A percentile compares a stretch with the other conserved stretches of the same genome.
Evolutionary conservation across 768 basidiomycete species (phyloP).

Genomic region (Tylopilus sp.): DNA sequence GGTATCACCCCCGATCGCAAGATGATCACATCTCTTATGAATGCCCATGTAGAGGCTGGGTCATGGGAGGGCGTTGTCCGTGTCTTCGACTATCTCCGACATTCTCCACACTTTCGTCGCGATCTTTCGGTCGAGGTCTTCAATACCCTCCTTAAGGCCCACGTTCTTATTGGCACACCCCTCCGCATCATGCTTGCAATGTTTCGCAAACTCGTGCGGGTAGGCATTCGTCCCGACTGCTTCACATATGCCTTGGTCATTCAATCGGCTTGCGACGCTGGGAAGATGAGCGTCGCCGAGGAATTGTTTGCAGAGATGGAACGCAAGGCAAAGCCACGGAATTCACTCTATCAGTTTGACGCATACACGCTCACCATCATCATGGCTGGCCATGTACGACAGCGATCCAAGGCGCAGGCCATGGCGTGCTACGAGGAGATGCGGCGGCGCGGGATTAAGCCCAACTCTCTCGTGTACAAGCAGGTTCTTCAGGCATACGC

Average conservation of each 20-base stretch:
- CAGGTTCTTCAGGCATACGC: conserved; percentile 64
- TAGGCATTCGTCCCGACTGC: conserved; percentile 53
- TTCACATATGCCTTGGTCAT: conserved; percentile 73
- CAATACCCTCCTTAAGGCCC: conserved; percentile 81
- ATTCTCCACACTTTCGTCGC: conserved; percentile 33
- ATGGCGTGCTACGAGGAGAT: conserved; percentile 72
- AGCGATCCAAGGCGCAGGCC: conserved; percentile 50
- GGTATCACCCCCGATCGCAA: conserved; percentile 59
- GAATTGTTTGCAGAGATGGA: conserved; percentile 72
- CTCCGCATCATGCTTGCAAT: conserved; percentile 57
- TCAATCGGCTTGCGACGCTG: conserved; percentile 76
- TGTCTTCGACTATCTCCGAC: conserved; percentile 59
- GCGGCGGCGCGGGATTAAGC: conserved; percentile 57
- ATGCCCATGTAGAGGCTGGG: conserved; percentile 77
- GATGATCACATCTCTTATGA: conserved; percentile 73
- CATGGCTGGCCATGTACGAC: conserved; percentile 67
- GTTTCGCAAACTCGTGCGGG: conserved; percentile 52
- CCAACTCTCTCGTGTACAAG: conserved; percentile 64
- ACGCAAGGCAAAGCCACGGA: conserved; percentile 31
- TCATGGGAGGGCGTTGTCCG: conserved; percentile 75
- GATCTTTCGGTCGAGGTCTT: conserved; percentile 57
- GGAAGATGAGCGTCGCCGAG: conserved; percentile 57
- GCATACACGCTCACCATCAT: conserved; percentile 69
- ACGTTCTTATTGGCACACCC: conserved; percentile 77
- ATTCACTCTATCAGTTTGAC: conserved; percentile 42